Evolutionary conservation across 2,329 filamentous ascomycete species (phyloP), one percentile per base, ranked within the genome.

Genomic region (Botrytis byssoidea): DNA sequence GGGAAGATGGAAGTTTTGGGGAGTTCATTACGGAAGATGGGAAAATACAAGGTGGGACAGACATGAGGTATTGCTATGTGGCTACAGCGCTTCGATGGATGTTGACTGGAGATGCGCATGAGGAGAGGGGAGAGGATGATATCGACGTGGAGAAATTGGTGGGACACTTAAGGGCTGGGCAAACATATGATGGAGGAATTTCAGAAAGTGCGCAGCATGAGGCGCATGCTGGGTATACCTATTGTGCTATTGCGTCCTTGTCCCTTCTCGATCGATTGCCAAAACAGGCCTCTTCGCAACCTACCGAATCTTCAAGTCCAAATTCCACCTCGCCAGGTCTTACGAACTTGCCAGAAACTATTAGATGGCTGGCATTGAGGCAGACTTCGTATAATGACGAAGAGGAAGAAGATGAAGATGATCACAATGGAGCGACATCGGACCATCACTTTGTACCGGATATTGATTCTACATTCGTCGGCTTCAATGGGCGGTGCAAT

Each of bases 401-500:
- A 2, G 82, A 83, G 3, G 83, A 84, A n/a, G 78, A 79, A 16
- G 73, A 78, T 8, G 72, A 75, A 18, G 65, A 76, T 12, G 76
- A 79, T 6, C 70, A 75, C 25, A 55, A 25, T 20, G 35, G 25
- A 46, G 57, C 55, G 57, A 44, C n/a, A n/a, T 32, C 35, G 32
- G 48, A 74, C 4, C 48, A 71, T 37, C 48, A 40, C 37, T 72
- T 72, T 40, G 57, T 73, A 32, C 65, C 42, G 20, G 29, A 61
- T 37, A 32, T 77, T 70, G 65, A 78, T 71, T 57, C 80, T 79
- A 69, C 80, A 79, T 75, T 81, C 86, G 87, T 93, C 1, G 96
- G 95, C 16, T 94, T 97, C 83, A 97, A 97, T 79, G 96, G 96
- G 40, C 90, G 96, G 68, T 90, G 89, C 81, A 98, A 97, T 84